These are phyloP conservation scores for Cochlearia excelsa DNA, from an alignment of 345 rosid species.

Conservation along the genomic window DNA sequence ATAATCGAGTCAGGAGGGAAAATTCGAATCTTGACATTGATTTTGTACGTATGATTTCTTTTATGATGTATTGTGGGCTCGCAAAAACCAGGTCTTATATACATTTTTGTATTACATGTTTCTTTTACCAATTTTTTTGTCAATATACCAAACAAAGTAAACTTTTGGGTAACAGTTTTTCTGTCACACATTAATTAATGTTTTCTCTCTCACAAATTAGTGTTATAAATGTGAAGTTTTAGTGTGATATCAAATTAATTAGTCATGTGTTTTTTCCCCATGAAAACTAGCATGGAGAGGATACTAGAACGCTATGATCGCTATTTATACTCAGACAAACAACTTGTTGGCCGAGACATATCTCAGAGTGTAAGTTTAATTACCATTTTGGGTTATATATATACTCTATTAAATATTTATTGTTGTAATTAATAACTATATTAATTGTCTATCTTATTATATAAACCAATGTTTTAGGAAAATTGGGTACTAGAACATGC, in stretches of 20 bases:
- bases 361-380: slow-evolving; percentile 46
- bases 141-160: slow-evolving; percentile 30
- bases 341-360: slow-evolving; percentile 42
- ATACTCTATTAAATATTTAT: too few relatives aligned
- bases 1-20: slow-evolving; percentile 31
- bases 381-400: too few relatives aligned
- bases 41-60: slow-evolving; percentile 20
- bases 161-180: slow-evolving; percentile 21
- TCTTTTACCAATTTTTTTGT: slow-evolving; percentile 26
- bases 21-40: slow-evolving; percentile 18
- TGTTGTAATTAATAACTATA: too few relatives aligned
- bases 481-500: slow-evolving; percentile 85
- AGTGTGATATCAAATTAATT: background rate
- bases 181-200: too few relatives aligned
- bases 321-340: slow-evolving; percentile 72
- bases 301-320: slow-evolving; percentile 92
- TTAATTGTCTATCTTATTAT: background rate
- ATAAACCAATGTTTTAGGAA: slow-evolving; percentile 43
- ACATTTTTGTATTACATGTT: slow-evolving; percentile 28
- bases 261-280: background rate
- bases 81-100: slow-evolving; percentile 33
- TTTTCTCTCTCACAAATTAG: background rate
- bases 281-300: slow-evolving; percentile 71
- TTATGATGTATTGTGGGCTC: slow-evolving; percentile 22
- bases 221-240: background rate